phyloP scores from a whole-genome alignment of 2,329 filamentous ascomycete genomes.

The Clonostachys rosea region DNA sequence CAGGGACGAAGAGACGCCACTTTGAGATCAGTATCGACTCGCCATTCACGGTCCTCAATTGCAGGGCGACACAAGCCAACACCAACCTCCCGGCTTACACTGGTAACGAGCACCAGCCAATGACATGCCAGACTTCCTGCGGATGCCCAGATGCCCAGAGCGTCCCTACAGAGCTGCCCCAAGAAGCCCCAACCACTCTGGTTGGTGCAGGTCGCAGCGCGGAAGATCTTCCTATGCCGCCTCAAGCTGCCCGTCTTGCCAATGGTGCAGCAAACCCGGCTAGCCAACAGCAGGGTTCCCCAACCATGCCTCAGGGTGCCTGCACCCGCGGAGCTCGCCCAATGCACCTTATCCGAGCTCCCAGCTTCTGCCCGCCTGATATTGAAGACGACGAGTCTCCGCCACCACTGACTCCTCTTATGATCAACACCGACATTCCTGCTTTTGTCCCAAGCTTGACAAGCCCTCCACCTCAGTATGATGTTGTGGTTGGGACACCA shows the following conservation, averaged over 20 bases:
- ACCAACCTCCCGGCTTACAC: conserved; percentile 78
- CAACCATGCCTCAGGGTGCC: neutral
- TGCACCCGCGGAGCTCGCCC: conserved; percentile 48
- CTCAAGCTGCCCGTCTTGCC: conserved; percentile 52
- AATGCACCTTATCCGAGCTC: conserved; percentile 77
- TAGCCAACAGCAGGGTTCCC: conserved; percentile 10
- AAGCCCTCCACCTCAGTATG: conserved; percentile 83
- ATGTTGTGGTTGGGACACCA: conserved; percentile 66
- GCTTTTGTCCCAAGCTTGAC: conserved; percentile 32
- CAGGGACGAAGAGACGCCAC: conserved; percentile 69
- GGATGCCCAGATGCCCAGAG: conserved; percentile 51
- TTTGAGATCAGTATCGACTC: conserved; percentile 97
- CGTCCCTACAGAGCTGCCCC: conserved; percentile 57
- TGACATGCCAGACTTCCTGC: conserved; percentile 38
- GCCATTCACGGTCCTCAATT: conserved; percentile 88
- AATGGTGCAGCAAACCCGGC: conserved; percentile 21
- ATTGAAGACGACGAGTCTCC: conserved; percentile 68
- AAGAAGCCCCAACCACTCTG: conserved; percentile 55
- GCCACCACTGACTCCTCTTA: conserved; percentile 20
- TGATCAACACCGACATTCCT: neutral
- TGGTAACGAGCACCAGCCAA: conserved; percentile 42
- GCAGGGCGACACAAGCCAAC: conserved; percentile 87
- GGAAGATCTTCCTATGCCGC: conserved; percentile 36
- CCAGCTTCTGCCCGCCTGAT: conserved; percentile 82
- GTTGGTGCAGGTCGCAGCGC: conserved; percentile 26